Conservation (phyloP, 331 rosid genomes). For the Rhamnella rubrinervis region DNA sequence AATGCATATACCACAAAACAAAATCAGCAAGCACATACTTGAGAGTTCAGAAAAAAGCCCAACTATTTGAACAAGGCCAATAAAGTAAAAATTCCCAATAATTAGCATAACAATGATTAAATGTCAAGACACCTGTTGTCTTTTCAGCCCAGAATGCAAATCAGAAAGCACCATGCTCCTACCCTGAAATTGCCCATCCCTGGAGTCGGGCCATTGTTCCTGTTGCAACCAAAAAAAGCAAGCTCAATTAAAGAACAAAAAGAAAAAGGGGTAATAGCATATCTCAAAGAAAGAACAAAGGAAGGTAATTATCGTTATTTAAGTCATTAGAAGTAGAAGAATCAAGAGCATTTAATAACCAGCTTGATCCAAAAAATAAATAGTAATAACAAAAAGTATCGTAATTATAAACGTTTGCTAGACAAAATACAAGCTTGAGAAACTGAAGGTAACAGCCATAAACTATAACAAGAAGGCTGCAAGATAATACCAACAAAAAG, state of each 20-base stretch:
- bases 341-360: no score
- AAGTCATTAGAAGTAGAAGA: neutral
- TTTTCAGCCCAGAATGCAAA: constrained; percentile 59
- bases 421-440: no score
- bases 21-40: neutral
- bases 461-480: no score
- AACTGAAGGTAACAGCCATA: no score
- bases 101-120: neutral
- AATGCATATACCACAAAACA: constrained; percentile 1
- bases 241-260: constrained; percentile 17
- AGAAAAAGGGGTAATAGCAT: neutral
- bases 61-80: neutral
- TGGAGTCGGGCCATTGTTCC: constrained; percentile 72
- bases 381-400: no score
- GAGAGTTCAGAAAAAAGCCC: neutral
- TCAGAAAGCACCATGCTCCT: constrained; percentile 55
- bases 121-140: constrained; percentile 52
- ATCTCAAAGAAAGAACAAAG: neutral
- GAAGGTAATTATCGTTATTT: no score
- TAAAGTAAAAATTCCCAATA: neutral
- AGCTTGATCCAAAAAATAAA: no score
- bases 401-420: no score
- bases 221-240: constrained; percentile 34
- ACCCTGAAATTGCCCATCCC: constrained; percentile 62
- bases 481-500: no score